Percentiles rank a stretch among this genome's conserved stretches.
These are phyloP conservation scores for Aspergillus melleus DNA, from an alignment of 2,329 filamentous ascomycete genomes.

Conservation along the genomic window DNA sequence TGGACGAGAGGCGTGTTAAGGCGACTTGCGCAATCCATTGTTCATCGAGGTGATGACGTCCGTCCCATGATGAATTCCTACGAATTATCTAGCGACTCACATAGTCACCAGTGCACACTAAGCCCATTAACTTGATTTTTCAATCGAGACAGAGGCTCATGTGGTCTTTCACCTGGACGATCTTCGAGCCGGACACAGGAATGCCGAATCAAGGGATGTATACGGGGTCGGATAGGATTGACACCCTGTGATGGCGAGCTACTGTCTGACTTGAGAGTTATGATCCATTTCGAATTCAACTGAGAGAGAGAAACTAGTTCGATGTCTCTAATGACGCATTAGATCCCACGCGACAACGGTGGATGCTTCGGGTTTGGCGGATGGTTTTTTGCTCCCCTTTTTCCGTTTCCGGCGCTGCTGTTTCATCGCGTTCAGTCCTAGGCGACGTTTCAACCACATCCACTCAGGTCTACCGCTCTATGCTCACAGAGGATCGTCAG, in stretches of 20 bases:
- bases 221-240: not conserved
- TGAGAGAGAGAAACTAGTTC: not conserved
- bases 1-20: not conserved
- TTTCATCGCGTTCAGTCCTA: conserved; percentile 15
- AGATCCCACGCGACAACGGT: not conserved
- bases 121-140: too few relatives aligned
- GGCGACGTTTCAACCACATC: not conserved
- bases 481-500: not conserved
- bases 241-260: not conserved
- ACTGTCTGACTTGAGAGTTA: not conserved
- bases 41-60: not conserved
- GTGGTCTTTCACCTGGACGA: not conserved
- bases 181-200: not conserved
- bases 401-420: conserved; percentile 19
- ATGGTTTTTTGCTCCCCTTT: not conserved
- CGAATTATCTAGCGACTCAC: not conserved
- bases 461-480: not conserved
- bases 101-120: too few relatives aligned
- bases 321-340: not conserved
- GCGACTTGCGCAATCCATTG: conserved; percentile 1
- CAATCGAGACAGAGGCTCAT: not conserved
- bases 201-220: not conserved
- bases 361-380: conserved; percentile 1
- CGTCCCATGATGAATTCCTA: not conserved
- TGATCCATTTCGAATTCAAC: not conserved